Evolutionary conservation across 2,329 filamentous ascomycete species (phyloP).

Genomic region (Cladophialophora exuberans): DNA sequence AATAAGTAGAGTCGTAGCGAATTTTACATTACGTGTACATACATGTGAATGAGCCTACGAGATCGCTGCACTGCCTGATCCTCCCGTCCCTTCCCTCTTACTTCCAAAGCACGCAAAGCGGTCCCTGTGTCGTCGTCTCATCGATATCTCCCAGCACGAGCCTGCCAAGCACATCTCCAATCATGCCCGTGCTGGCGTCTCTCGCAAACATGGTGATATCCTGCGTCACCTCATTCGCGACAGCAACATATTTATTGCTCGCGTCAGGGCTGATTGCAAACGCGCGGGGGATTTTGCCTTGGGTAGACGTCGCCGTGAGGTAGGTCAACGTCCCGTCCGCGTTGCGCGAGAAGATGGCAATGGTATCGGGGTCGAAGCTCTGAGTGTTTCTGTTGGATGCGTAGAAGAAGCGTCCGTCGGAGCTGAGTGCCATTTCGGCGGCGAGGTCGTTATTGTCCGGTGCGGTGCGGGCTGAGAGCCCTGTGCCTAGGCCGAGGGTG

Average conservation of each 20-base stretch:
- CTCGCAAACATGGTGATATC: constrained; percentile 13
- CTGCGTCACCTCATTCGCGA: constrained; percentile 8
- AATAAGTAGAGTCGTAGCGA: neutral
- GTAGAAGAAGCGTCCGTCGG: constrained; percentile 13
- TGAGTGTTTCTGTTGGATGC: constrained; percentile 8
- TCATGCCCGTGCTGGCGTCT: neutral
- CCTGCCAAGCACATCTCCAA: neutral
- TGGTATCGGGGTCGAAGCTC: constrained; percentile 2
- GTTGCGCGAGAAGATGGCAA: constrained; percentile 8
- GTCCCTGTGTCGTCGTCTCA: neutral
- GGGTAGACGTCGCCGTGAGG: neutral
- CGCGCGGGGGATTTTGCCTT: constrained; percentile 8
- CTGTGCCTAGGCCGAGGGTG: neutral
- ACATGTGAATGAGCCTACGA: neutral
- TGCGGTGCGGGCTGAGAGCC: neutral
- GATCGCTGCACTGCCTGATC: neutral
- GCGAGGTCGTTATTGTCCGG: constrained; percentile 1
- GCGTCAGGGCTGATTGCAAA: constrained; percentile 6
- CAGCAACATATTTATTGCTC: constrained; percentile 7
- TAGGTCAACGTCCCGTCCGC: neutral
- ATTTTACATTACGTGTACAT: neutral
- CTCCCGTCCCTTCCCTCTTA: neutral
- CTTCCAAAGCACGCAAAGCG: neutral
- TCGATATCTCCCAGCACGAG: neutral
- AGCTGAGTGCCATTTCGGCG: constrained; percentile 9